Evolutionary conservation across 768 basidiomycete species (phyloP), one percentile per base, ranked within the genome.

Genomic region (Phaeotremella skinneri): DNA sequence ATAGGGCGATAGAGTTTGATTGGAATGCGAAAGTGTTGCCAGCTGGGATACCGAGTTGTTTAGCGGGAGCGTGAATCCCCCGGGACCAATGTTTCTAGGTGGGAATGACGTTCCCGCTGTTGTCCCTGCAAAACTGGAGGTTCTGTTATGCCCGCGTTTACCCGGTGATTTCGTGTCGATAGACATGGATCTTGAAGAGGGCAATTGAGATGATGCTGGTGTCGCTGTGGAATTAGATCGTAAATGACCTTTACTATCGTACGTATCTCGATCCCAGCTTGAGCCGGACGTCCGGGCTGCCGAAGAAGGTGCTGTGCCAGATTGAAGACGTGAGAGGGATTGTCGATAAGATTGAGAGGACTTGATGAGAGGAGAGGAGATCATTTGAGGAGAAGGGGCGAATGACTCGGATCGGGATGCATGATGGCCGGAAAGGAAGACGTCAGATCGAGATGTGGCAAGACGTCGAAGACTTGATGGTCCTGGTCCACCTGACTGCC

Each of bases 1-100:
- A 76, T 94, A 97, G 0, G 93, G 94, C 0, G 89, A 91, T 2
- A 99, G 80, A 0, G 94, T 99, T 70, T 96, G 94, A 69, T 96
- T 91, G 1, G 91, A 91, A 66, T 87, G 82, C 20, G 85, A 86
- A 47, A 99, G 84, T 2, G 88, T 89, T 17, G 90, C 87, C 9
- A 98, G 80, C 62, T 94, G 90, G 55, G 88, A 89, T 21, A 94
- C 81, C 4, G 87, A 85, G 63, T 86, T 85, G 78, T 85, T 87
- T 13, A 85, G 79, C n/a, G 72, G 74, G 3, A 74, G 63, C 3
- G 71, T 73, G 39, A 75, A 74, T 1, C 66, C 68, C 14, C 59
- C 64, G 4, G 61, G 60, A 20, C 71, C 72, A 32, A 59, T 58
- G 32, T 63, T 59, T 17, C 68, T 54, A 16, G 66, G 70, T 25